A percentile compares a stretch with the other conserved stretches of the same genome.
phyloP scores from a whole-genome alignment of 495 filamentous ascomycete genomes.

The Tuber borchii region DNA sequence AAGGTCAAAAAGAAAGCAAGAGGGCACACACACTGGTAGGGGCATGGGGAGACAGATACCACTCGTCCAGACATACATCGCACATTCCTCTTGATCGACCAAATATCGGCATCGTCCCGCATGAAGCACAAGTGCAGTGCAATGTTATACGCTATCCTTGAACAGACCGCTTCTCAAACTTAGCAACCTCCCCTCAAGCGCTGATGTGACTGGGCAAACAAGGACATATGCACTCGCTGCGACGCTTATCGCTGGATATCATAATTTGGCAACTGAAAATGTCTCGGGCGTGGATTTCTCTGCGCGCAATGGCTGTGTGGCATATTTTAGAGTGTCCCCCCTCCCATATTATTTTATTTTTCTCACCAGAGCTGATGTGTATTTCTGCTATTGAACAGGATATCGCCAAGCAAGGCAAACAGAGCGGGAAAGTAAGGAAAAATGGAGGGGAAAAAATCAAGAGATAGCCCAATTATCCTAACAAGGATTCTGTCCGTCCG shows the following conservation, averaged over 20 bases:
- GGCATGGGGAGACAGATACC: background rate
- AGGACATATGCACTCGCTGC: background rate
- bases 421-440: background rate
- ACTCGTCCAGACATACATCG: background rate
- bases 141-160: background rate
- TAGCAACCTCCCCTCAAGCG: background rate
- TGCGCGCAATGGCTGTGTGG: background rate
- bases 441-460: background rate
- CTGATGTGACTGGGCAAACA: background rate
- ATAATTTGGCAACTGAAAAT: background rate
- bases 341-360: background rate
- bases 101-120: background rate
- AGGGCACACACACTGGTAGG: background rate
- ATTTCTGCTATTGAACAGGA: slow-evolving; percentile 1
- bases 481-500: background rate
- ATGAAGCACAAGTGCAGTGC: background rate
- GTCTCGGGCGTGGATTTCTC: background rate
- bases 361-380: background rate
- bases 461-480: background rate
- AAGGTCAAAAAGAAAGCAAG: background rate
- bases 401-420: background rate
- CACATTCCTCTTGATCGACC: background rate
- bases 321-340: background rate
- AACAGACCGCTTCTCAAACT: background rate
- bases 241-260: background rate